Conservation (phyloP, 306 rosid species). For the Trifolium pratense region DNA sequence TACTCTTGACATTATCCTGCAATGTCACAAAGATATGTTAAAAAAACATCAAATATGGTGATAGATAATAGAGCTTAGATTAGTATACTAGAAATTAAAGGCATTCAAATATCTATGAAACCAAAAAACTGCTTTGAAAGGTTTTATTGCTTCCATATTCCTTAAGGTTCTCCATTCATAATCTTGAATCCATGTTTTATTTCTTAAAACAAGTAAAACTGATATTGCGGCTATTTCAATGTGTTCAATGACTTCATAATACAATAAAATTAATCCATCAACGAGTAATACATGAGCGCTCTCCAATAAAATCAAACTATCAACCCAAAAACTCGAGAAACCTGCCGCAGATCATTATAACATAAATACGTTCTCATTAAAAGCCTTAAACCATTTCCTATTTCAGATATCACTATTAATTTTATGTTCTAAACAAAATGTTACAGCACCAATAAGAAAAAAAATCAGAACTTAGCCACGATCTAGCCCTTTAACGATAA, state of each 20-base stretch:
- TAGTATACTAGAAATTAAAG: neutral
- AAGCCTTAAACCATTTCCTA: neutral
- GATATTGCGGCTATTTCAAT: neutral
- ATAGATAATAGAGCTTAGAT: constrained; percentile 18
- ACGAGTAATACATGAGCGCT: no score
- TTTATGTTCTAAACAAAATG: neutral
- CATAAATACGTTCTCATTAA: no score
- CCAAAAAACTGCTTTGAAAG: neutral
- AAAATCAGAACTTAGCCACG: neutral
- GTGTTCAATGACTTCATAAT: constrained; percentile 14
- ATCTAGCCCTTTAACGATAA: neutral
- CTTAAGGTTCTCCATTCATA: constrained; percentile 11
- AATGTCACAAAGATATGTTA: constrained; percentile 40
- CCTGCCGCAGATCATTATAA: no score
- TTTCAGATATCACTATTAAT: constrained; percentile 11
- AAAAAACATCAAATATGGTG: constrained; percentile 18
- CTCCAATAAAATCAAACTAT: no score
- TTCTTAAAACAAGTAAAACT: constrained; percentile 1
- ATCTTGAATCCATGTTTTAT: constrained; percentile 7
- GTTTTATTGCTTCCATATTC: constrained; percentile 8
- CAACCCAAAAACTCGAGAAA: no score
- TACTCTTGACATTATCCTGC: constrained; percentile 65
- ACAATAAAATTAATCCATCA: no score
- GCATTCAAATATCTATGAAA: constrained; percentile 22
- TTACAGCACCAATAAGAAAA: neutral